A percentile compares a stretch with the other conserved stretches of the same genome.
Evolutionary conservation across 2,329 filamentous ascomycete genomes (phyloP).

Genomic region (Chaetomium olivaceum): DNA sequence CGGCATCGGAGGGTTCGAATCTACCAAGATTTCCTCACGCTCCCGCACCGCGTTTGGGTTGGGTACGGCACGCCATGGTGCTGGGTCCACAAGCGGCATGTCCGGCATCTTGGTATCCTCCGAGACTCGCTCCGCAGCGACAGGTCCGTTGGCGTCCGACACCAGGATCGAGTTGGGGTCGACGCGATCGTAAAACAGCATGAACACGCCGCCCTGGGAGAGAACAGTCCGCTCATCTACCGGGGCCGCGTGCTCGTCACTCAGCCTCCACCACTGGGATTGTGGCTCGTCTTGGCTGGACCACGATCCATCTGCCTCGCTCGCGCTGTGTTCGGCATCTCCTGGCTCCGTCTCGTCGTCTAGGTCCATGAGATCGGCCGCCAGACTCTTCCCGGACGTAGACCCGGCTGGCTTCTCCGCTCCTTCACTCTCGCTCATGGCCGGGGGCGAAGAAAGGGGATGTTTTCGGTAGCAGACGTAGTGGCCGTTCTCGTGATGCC

Average conservation of each 20-base stretch:
- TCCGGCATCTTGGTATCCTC: background rate
- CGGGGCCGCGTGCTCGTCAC: conserved; percentile 79
- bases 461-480: conserved; percentile 89
- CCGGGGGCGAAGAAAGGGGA: conserved; percentile 29
- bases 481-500: conserved; percentile 91
- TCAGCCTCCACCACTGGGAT: conserved; percentile 83
- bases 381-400: background rate
- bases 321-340: background rate
- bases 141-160: background rate
- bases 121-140: background rate
- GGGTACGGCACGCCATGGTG: background rate
- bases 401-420: conserved; percentile 16
- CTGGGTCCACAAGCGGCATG: background rate
- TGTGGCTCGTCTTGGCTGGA: conserved; percentile 35
- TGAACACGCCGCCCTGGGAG: conserved; percentile 81
- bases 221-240: conserved; percentile 74
- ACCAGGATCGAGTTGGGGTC: conserved; percentile 53
- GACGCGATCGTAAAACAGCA: conserved; percentile 91
- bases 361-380: conserved; percentile 30
- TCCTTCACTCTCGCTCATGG: conserved; percentile 15
- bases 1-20: background rate
- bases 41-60: background rate
- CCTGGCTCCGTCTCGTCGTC: conserved; percentile 17
- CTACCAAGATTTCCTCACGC: background rate
- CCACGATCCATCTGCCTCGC: background rate